Evolutionary conservation across 495 filamentous ascomycete species (phyloP).

Genomic region (Penicillium odoratum): DNA sequence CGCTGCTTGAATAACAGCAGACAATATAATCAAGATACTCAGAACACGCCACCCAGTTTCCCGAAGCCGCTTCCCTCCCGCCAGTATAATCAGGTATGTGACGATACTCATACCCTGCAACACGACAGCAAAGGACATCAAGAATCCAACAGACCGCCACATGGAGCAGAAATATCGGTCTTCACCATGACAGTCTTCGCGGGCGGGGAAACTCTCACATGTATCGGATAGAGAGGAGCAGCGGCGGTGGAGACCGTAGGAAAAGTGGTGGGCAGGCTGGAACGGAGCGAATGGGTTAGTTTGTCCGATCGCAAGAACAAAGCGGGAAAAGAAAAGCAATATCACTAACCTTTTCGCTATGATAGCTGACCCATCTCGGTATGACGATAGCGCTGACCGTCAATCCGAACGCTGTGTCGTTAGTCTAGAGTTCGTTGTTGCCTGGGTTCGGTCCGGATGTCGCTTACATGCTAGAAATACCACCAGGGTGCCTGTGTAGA

Average conservation of each 20-base stretch:
- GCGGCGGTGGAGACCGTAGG: constrained; percentile 75
- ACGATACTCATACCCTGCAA: constrained; percentile 74
- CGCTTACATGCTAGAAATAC: constrained; percentile 61
- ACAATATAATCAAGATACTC: constrained; percentile 59
- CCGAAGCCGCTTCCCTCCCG: constrained; percentile 73
- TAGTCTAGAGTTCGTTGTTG: not conserved
- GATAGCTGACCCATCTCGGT: constrained; percentile 79
- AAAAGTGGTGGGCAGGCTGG: constrained; percentile 55
- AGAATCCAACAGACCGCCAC: constrained; percentile 85
- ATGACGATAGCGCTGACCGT: constrained; percentile 72
- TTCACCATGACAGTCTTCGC: constrained; percentile 66
- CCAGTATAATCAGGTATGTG: constrained; percentile 69
- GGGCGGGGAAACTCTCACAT: constrained; percentile 59
- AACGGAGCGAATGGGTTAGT: not conserved
- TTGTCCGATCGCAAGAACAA: not conserved
- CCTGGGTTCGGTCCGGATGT: not conserved
- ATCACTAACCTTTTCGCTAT: constrained; percentile 54
- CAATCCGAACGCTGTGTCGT: constrained; percentile 65
- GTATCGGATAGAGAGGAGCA: constrained; percentile 66
- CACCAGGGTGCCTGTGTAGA: constrained; percentile 59
- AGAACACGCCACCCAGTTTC: constrained; percentile 78
- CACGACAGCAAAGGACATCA: constrained; percentile 79
- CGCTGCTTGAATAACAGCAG: constrained; percentile 61
- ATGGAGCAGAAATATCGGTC: constrained; percentile 83
- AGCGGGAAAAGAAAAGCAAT: not conserved